Evolutionary conservation across 495 filamentous ascomycete genomes (phyloP).

Genomic region (Daldinia childiae): DNA sequence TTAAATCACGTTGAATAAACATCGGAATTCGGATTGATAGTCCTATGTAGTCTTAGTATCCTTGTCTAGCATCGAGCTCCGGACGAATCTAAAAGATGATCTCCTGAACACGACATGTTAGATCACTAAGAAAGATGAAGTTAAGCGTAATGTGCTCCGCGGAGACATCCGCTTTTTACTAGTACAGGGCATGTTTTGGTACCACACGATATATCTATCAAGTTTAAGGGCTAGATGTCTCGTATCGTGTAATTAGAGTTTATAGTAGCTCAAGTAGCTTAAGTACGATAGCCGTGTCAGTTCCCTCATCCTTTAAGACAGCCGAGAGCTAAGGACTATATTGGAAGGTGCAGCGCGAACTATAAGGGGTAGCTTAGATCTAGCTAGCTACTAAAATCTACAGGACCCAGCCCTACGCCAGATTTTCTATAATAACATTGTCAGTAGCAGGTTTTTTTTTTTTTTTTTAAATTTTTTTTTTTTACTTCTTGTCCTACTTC

Average conservation of each 20-base stretch:
- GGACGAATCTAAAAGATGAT: neutral
- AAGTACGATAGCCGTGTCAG: neutral
- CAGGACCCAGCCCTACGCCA: neutral
- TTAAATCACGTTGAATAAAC: neutral
- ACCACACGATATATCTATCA: neutral
- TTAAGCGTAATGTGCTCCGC: neutral
- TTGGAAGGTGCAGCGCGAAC: neutral
- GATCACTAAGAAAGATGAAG: neutral
- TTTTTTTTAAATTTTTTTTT: no score
- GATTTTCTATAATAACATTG: no score
- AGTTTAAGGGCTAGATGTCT: neutral
- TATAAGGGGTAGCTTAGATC: neutral
- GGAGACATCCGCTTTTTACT: neutral
- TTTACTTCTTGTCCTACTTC: neutral
- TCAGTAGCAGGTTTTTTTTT: no score
- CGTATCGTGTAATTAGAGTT: conserved; percentile 12
- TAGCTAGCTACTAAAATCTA: neutral
- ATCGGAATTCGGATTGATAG: neutral
- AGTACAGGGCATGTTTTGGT: neutral
- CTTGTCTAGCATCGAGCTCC: neutral
- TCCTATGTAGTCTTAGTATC: neutral
- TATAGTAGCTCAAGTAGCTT: conserved; percentile 2
- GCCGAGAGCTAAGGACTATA: neutral
- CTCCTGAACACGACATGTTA: neutral
- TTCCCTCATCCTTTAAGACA: neutral